Evolutionary conservation across 2,329 filamentous ascomycete species (phyloP), one percentile per base, ranked within the genome.

Genomic region (Arthrocladium fulminans): DNA sequence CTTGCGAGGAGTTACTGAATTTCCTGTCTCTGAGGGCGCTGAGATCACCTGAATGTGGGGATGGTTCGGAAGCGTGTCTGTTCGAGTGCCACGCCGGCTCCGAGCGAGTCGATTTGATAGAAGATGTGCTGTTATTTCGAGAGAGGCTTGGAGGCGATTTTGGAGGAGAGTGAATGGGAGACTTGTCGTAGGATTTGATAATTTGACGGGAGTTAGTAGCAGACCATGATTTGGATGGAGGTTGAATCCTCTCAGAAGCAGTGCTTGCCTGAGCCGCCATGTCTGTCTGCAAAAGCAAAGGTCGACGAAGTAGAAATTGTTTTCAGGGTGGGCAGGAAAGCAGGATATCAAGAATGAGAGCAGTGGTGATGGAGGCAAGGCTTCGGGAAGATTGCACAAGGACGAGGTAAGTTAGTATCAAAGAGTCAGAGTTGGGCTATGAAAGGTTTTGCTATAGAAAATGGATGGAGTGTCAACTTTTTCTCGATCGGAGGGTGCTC

Each of bases 121-220:
- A 49, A 10, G 40, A 37, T 9, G 34, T 24, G 40, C 47, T 49
- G 39, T 22, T 39, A 9, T 23, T 49, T 34, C 47, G 24, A 2
- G 47, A 45, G 22, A 37, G 13, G 6, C 4, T 35, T 35, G 32
- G 32, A n/a, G 32, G 32, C 17, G 32, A n/a, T 35, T 35, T 35
- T 24, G 45, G 22, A 12, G 45, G 45, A 4, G 45, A 22, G 3
- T 19, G 5, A 9, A 48, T 8, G 13, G 45, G 37, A 4, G 45
- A 45, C 22, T 42, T 42, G 22, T 42, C 39, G 19, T 42, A 25
- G 24, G n/a, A 6, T 22, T 27, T 42, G 6, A 42, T 25, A 22
- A 24, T 7, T 12, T 27, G n/a, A 5, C 22, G 39, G 3, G 39
- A 19, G 19, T 25, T 42, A n/a, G 19, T 23, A 25, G 22, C 8